Percentiles rank a stretch among this genome's conserved stretches.
Evolutionary conservation across 2,329 filamentous ascomycete species (phyloP).

Genomic region (Botrytis porri): DNA sequence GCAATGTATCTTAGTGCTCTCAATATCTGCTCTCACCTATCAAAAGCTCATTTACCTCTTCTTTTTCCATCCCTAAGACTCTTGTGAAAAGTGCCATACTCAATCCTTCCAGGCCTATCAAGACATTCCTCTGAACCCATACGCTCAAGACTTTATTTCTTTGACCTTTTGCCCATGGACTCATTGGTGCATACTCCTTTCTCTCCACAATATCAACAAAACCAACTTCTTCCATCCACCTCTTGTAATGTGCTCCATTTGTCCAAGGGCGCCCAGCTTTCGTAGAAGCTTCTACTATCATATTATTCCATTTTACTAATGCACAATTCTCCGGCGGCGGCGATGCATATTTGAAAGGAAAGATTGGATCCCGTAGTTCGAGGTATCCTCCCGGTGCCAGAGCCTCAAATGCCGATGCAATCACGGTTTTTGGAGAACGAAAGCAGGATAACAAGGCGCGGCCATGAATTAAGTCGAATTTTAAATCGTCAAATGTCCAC

Average conservation of each 20-base stretch:
- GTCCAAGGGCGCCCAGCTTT: conserved; percentile 30
- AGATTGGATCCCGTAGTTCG: conserved; percentile 14
- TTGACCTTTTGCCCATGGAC: conserved; percentile 32
- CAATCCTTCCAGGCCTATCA: conserved; percentile 25
- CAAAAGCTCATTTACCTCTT: conserved; percentile 35
- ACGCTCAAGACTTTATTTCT: conserved; percentile 31
- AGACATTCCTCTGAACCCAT: conserved; percentile 29
- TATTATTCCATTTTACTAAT: conserved; percentile 8
- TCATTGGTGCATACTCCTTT: conserved; percentile 32
- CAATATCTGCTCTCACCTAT: conserved; percentile 22
- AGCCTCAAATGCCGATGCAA: neutral
- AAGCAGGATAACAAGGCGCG: conserved; percentile 12
- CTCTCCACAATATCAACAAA: conserved; percentile 34
- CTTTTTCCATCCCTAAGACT: conserved; percentile 28
- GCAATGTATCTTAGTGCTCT: conserved; percentile 21
- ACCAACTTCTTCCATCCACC: conserved; percentile 35
- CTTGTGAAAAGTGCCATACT: conserved; percentile 29
- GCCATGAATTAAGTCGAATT: conserved; percentile 15
- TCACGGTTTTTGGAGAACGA: conserved; percentile 1
- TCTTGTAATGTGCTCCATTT: conserved; percentile 26
- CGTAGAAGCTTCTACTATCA: conserved; percentile 21
- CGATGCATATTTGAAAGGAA: conserved; percentile 9
- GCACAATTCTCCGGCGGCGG: neutral
- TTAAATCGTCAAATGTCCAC: conserved; percentile 27
- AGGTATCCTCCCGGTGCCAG: conserved; percentile 17